Base-by-base conservation (phyloP, 805 yeast genomes). In the Aciculoconidium aculeatum region DNA sequence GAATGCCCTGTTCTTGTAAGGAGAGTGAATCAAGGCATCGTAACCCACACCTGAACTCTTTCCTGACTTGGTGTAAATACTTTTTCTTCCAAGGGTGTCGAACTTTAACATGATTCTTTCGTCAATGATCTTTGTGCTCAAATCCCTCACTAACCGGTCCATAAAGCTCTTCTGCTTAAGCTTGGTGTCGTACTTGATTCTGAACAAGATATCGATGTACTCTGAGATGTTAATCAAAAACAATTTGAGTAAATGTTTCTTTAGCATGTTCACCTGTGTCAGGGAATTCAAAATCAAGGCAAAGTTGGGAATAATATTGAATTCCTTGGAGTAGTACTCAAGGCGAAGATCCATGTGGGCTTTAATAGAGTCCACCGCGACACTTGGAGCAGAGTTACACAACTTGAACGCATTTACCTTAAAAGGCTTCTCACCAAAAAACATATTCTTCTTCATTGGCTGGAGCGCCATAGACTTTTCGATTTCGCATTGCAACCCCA, bases 221-320 rank as follows among this genome's bases (percentile, higher is more conserved):
- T 59, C 65, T 15, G 50, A 58, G 32, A 61, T 37, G 40, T 64
- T 64, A 25, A 58, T 50, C 36, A 60, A 34, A 28, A 62, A 51
- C 16, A 63, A 34, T 37, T 61, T 61, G 42, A 48, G 52, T 17
- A 64, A 40, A 32, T 64, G 69, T 17, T 46, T 49, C 29, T 40
- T 40, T 18, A 63, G 41, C 30, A 35, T 40, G 22, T 39, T 44
- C 35, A 39, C 35, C 25, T 52, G 57, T 14, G 42, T 43, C 24
- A 33, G 32, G 1, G 55, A 39, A 19, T 36, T 41, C 27, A 56
- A 32, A n/a, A 51, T 27, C 9, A 53, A 28, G 5, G 53, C 55
- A 32, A 52, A 58, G 35, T 55, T 51, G 1, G 69, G 69, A 16
- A 63, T 42, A 33, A 55, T 32, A 30, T 56, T 56, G 39, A 61